Evolutionary conservation across 164 flowering plant genomes (phyloP), one percentile per base, ranked within the genome.

Genomic region (Sextonia rubra): DNA sequence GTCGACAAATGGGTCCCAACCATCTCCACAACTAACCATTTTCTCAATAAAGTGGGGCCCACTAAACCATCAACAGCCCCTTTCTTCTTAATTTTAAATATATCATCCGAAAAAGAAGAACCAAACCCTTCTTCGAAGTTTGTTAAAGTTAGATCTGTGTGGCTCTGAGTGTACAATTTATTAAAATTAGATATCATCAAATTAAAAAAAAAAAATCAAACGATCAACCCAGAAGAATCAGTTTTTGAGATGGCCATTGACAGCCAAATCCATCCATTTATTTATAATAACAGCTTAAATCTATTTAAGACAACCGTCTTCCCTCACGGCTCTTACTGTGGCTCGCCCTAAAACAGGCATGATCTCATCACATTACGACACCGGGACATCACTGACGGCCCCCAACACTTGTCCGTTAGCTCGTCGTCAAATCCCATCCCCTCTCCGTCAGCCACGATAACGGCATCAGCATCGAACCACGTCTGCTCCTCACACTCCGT

Each of bases 401-500:
- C 75, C 32, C 64, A 27, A 22, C 60, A 60, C 2, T 52, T 56
- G 6, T 32, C 71, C 27, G 17, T 56, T n/a, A 29, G 14, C 9
- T 1, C 64, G 22, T 30, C 74, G 60, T 67, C 76, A 2, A 7
- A 64, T 4, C 4, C n/a, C 27, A 20, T 70, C 73, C 14, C 47
- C 29, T 2, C 73, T 62, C 1, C 86, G 68, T 60, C 63, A 2
- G 66, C 47, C 1, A 80, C 82, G 4, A 83, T 80, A 30, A 84
- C 93, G 78, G 85, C 89, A 79, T 86, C 87, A 30, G 87, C 86
- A 70, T 87, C 89, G 88, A 87, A 88, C 91, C 90, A 86, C 32
- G 82, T 82, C 1, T 78, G 82, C 37, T 68, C 83, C 66, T 85
- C 85, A 15, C 74, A 18, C 17, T 83, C 88, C 77, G 82, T 73